phyloP scores from a whole-genome alignment of 2,329 filamentous ascomycete species.

The Alternaria viburni region DNA sequence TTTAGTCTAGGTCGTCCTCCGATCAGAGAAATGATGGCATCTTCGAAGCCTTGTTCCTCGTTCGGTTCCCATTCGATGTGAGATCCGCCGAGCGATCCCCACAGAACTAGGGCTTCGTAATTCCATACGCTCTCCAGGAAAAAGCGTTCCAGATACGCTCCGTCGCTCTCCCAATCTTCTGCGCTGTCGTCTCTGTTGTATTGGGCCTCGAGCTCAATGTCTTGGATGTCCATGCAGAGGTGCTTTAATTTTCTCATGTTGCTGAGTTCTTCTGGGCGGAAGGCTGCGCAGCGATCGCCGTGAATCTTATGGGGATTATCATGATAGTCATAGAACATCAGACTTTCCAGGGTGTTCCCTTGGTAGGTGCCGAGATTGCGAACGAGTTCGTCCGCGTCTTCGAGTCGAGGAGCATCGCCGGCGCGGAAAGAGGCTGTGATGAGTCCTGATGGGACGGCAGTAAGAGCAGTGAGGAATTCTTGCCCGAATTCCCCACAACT shows the following conservation, averaged over 20 bases:
- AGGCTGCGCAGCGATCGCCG: not conserved
- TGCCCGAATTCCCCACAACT: not conserved
- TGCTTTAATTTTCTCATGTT: not conserved
- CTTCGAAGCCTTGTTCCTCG: slow-evolving; percentile 7
- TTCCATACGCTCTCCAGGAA: not conserved
- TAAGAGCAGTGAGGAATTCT: not conserved
- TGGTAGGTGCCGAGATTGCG: not conserved
- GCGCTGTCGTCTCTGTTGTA: not conserved
- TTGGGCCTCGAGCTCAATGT: not conserved
- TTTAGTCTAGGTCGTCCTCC: not conserved
- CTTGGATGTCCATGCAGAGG: not conserved
- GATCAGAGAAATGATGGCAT: not conserved
- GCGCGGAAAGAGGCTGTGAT: slow-evolving; percentile 11
- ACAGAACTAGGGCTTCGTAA: not conserved
- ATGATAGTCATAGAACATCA: slow-evolving; percentile 17
- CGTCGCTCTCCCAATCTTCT: not conserved
- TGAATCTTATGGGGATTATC: not conserved
- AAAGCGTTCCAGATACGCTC: not conserved
- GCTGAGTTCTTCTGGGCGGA: slow-evolving; percentile 7
- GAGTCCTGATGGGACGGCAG: slow-evolving; percentile 1
- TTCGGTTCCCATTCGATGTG: not conserved
- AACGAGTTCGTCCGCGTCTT: not conserved
- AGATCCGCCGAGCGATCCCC: not conserved
- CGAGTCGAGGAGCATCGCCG: not conserved
- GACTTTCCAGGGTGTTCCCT: not conserved